Evolutionary conservation across 441 rosid genomes (phyloP).

Genomic region (Brassica hybrid): DNA sequence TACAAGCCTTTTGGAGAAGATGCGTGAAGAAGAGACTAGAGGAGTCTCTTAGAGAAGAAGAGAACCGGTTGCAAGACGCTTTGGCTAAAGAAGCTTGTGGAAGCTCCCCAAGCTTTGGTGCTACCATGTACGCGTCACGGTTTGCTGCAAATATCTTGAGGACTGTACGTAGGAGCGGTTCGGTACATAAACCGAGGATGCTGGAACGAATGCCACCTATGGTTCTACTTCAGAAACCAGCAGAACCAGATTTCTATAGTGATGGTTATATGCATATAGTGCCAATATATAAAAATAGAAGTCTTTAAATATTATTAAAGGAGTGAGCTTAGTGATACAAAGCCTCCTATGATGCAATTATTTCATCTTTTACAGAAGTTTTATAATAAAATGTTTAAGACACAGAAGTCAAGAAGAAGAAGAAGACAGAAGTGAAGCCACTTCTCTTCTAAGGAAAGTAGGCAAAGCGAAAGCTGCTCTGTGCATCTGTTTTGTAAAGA

Average conservation of each 20-base stretch:
- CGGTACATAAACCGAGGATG: conserved; percentile 55
- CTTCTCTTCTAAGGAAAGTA: conserved; percentile 79
- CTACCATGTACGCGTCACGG: conserved; percentile 76
- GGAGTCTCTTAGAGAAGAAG: conserved; percentile 70
- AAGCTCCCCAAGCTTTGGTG: conserved; percentile 75
- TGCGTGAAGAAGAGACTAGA: conserved; percentile 69
- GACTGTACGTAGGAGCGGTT: conserved; percentile 48
- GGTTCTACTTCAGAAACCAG: conserved; percentile 78
- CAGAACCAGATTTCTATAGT: conserved; percentile 81
- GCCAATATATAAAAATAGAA: conserved; percentile 11
- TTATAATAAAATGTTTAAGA: background rate
- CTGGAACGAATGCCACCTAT: conserved; percentile 62
- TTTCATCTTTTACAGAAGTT: conserved; percentile 23
- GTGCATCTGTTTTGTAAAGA: conserved; percentile 66
- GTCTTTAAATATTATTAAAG: conserved; percentile 4
- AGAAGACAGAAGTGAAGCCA: conserved; percentile 49
- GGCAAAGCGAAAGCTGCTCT: conserved; percentile 91
- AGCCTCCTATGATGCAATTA: conserved; percentile 16
- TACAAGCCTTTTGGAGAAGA: conserved; percentile 88
- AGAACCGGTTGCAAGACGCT: conserved; percentile 74
- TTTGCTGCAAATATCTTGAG: conserved; percentile 82
- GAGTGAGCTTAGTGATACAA: conserved; percentile 23
- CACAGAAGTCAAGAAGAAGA: conserved; percentile 27
- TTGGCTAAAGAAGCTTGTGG: conserved; percentile 61
- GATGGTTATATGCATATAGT: conserved; percentile 45